A percentile compares a stretch with the other conserved stretches of the same genome.
Conservation (phyloP, 140 eudicot species). For the Senecio squalidus region DNA sequence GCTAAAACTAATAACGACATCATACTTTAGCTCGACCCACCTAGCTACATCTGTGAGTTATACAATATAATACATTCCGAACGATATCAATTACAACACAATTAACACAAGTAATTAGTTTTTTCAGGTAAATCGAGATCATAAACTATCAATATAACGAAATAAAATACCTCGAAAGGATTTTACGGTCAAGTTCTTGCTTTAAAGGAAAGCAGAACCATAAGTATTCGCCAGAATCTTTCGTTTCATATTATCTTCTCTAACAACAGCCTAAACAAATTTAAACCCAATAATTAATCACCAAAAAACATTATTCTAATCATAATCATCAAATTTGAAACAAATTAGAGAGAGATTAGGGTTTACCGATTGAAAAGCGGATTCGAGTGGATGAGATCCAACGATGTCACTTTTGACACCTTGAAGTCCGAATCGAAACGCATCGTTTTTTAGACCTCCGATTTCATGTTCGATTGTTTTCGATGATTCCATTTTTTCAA, state of each 20-base stretch:
- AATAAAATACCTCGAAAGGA: slow-evolving; percentile 57
- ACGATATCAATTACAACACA: no score
- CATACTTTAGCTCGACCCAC: no score
- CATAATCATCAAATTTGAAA: not conserved
- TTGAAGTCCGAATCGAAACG: slow-evolving; percentile 91
- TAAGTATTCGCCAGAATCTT: slow-evolving; percentile 55
- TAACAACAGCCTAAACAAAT: slow-evolving; percentile 39
- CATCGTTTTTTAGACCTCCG: slow-evolving; percentile 66
- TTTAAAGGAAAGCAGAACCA: slow-evolving; percentile 88
- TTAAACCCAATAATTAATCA: not conserved
- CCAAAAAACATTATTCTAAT: not conserved
- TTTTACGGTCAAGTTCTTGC: slow-evolving; percentile 81
- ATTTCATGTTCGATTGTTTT: slow-evolving; percentile 71
- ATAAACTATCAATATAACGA: no score
- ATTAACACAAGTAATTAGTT: no score
- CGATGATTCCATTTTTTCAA: slow-evolving; percentile 66
- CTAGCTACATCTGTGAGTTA: no score
- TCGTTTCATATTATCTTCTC: slow-evolving; percentile 68
- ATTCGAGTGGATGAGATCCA: slow-evolving; percentile 85
- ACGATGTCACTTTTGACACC: slow-evolving; percentile 85
- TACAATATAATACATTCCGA: no score
- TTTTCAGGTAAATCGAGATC: no score
- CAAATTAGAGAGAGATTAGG: no score
- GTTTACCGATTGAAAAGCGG: slow-evolving; percentile 59
- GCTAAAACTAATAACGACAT: no score